Conservation (phyloP, 176 grass and related monocot genomes). For the Metroxylon sagu region DNA sequence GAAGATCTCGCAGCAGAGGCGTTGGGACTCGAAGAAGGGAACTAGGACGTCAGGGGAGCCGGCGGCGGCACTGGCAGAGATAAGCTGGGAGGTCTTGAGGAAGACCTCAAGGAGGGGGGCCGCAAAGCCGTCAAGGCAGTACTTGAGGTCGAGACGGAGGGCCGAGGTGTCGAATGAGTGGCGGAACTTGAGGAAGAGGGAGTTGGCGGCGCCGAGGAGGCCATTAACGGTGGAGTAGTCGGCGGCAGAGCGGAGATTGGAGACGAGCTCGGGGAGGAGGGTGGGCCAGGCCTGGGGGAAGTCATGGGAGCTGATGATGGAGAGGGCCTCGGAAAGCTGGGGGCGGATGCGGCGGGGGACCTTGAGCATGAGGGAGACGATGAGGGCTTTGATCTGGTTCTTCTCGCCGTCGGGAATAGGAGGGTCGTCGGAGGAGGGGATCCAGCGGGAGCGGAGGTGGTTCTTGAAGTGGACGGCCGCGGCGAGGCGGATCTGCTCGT, state of each 20-base stretch:
- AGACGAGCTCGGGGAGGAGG: slow-evolving; percentile 69
- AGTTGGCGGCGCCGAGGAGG: slow-evolving; percentile 51
- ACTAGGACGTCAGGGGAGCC: slow-evolving; percentile 41
- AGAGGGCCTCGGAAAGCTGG: slow-evolving; percentile 70
- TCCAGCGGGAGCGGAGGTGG: slow-evolving; percentile 67
- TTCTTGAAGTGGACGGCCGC: slow-evolving; percentile 89
- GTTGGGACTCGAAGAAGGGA: slow-evolving; percentile 66
- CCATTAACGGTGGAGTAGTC: slow-evolving; percentile 60
- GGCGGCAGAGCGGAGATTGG: slow-evolving; percentile 44
- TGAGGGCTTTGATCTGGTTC: slow-evolving; percentile 54
- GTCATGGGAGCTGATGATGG: slow-evolving; percentile 52
- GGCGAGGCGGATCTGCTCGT: slow-evolving; percentile 60
- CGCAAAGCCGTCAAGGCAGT: slow-evolving; percentile 77
- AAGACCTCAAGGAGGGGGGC: slow-evolving; percentile 77
- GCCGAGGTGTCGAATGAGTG: slow-evolving; percentile 70
- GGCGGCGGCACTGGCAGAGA: slow-evolving; percentile 26
- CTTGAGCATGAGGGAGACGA: slow-evolving; percentile 74
- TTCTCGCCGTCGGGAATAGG: slow-evolving; percentile 48
- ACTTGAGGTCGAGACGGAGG: slow-evolving; percentile 87
- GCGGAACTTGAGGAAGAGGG: slow-evolving; percentile 82
- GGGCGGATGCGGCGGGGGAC: slow-evolving; percentile 62
- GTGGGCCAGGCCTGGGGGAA: slow-evolving; percentile 70
- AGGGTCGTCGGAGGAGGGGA: slow-evolving; percentile 24
- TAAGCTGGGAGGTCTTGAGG: slow-evolving; percentile 53
- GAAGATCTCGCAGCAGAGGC: slow-evolving; percentile 86